These are phyloP conservation scores for Nymphaea colorata DNA, from an alignment of 164 flowering plant species.

Conservation along the genomic window DNA sequence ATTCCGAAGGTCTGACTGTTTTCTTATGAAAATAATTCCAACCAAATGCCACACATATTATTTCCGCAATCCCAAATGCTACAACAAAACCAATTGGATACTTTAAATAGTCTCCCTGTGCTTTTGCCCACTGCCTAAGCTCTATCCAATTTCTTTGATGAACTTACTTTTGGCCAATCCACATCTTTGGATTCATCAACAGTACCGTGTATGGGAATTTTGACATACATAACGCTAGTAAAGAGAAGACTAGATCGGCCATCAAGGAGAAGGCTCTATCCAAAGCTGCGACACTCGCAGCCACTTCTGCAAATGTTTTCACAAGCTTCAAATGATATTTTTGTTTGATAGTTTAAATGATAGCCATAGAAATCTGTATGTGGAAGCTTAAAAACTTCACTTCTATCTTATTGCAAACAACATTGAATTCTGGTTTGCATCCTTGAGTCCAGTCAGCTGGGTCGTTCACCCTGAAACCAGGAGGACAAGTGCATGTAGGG, in stretches of 20 bases:
- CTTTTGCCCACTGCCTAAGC: no score
- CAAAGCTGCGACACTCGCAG: slow-evolving; percentile 16
- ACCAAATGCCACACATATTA: no score
- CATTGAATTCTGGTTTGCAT: slow-evolving; percentile 10
- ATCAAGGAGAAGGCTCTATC: no score
- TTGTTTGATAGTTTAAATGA: slow-evolving; percentile 5
- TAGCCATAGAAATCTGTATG: slow-evolving; percentile 24
- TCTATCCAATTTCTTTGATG: no score
- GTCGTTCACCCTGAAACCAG: slow-evolving; percentile 10
- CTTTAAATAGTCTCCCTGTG: no score
- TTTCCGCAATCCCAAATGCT: no score
- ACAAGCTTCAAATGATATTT: slow-evolving; percentile 12
- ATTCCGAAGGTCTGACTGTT: no score
- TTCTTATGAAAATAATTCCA: no score
- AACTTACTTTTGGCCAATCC: no score
- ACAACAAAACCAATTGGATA: no score
- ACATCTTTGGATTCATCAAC: no score
- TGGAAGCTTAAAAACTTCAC: slow-evolving; percentile 9
- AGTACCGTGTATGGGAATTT: slow-evolving; percentile 3
- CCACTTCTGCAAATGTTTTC: slow-evolving; percentile 7
- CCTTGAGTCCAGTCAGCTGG: slow-evolving; percentile 13
- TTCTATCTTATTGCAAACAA: background rate
- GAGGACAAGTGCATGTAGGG: slow-evolving; percentile 11
- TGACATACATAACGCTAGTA: slow-evolving; percentile 13
- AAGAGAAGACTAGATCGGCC: no score